Base-by-base conservation (phyloP, 176 grass and related monocot genomes). In the Chrysopogon serrulatus region DNA sequence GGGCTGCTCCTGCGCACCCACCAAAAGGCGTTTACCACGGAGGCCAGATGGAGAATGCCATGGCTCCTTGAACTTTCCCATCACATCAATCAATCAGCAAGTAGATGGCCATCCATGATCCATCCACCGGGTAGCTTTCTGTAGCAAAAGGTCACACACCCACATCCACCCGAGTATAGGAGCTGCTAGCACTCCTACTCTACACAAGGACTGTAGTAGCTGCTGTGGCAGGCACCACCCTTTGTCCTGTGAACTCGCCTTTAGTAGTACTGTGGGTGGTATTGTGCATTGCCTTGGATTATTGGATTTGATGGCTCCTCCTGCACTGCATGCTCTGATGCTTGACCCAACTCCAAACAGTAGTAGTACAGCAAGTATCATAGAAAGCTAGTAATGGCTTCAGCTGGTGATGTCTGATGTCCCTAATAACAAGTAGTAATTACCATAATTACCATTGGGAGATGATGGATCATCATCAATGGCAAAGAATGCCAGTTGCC, bases 51-150 rank as follows among this genome's bases (percentile, higher is more conserved):
- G 78, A 54, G 78, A 82, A 89, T 64, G 72, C 63, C 77, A 70
- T 75, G 40, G 41, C 80, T 62, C 40, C 33, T 33, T 34, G 65
- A 78, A 65, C 88, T 86, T 86, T 90, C 43, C 78, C 73, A 71
- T 90, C 83, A 26, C 83, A 65, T 77, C 83, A 56, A 62, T 81
- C 65, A 70, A 73, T 45, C 69, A 72, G 24, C 21, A 24, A 11
- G 36, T 17, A 19, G 64, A 32, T 34, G 63, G 72, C 40, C 54
- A 8, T 19, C 19, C 36, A 53, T 53, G 47, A 49, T 49, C 10
- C 13, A 7, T 17, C 30, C 45, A 28, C 27, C 34, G 3, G 3
- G 2, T 49, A 43, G 42, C 42, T 67, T 18, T 10, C 63, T 71
- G 24, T 40, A 44, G 33, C 77, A 71, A 77, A 86, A 90, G 36